Percentiles rank a stretch among this genome's conserved stretches.
Conservation (phyloP, 2,329 filamentous ascomycete genomes). For the Emmonsiellopsis sp. region DNA sequence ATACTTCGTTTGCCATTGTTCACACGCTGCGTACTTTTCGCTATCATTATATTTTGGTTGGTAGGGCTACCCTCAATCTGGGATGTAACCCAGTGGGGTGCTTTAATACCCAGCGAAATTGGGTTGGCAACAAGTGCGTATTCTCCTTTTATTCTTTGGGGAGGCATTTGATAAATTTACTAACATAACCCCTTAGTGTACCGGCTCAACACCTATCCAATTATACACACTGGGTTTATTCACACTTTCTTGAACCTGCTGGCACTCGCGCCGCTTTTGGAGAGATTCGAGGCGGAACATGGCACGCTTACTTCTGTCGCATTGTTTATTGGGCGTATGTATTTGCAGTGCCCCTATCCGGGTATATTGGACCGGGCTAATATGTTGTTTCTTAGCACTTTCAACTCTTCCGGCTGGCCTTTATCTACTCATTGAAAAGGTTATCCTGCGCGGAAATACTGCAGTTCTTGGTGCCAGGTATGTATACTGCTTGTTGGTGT, state of each 20-base stretch:
- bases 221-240: slow-evolving; percentile 74
- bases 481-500: slow-evolving; percentile 13
- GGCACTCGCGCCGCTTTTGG: slow-evolving; percentile 76
- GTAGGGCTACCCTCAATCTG: slow-evolving; percentile 60
- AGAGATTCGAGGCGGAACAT: slow-evolving; percentile 86
- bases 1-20: slow-evolving; percentile 78
- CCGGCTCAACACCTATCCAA: slow-evolving; percentile 81
- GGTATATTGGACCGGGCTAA: slow-evolving; percentile 5
- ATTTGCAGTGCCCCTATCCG: neutral
- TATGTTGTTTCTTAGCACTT: slow-evolving; percentile 46
- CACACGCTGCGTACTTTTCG: slow-evolving; percentile 60
- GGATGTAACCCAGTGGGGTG: slow-evolving; percentile 67
- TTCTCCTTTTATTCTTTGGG: neutral
- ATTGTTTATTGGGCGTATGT: slow-evolving; percentile 84
- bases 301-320: slow-evolving; percentile 82
- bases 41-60: slow-evolving; percentile 62
- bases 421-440: slow-evolving; percentile 71
- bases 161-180: neutral
- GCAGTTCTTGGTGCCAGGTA: slow-evolving; percentile 76
- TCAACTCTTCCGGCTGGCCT: slow-evolving; percentile 72
- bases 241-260: slow-evolving; percentile 73
- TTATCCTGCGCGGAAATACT: slow-evolving; percentile 62
- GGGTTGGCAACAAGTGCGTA: slow-evolving; percentile 60
- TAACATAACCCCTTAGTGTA: slow-evolving; percentile 54
- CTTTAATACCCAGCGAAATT: slow-evolving; percentile 69